phyloP scores from a whole-genome alignment of 139 green algal genomes.

The Ettlia oleoabundans region DNA sequence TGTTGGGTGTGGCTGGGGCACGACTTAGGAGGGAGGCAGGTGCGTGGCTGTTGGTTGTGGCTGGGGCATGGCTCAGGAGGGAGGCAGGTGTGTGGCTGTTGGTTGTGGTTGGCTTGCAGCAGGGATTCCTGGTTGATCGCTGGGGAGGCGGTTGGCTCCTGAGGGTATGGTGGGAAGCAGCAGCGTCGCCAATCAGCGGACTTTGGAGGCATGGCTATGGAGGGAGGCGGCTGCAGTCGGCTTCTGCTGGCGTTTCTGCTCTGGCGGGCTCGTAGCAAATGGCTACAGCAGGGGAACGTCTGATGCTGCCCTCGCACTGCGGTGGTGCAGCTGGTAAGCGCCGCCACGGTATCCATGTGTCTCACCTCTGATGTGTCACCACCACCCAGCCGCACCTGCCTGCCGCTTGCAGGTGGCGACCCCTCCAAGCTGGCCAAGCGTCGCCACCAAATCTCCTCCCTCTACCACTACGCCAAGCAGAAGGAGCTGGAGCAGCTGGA shows the following conservation, averaged over 20 bases:
- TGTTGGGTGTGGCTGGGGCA: no score
- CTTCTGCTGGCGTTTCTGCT: no score
- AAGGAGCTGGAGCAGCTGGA: conserved; percentile 80
- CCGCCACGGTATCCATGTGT: background rate
- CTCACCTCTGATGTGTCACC: no score
- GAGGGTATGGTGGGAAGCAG: no score
- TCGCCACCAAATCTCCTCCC: conserved; percentile 82
- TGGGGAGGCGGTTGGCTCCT: no score
- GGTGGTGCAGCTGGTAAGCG: background rate
- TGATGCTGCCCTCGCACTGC: no score
- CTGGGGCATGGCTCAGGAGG: conserved; percentile 34
- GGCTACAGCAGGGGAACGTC: no score
- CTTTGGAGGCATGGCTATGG: no score
- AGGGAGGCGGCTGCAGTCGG: background rate
- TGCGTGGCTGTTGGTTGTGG: background rate
- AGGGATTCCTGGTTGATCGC: no score
- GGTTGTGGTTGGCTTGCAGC: background rate
- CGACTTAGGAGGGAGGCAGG: conserved; percentile 35
- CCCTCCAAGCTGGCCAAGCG: conserved; percentile 63
- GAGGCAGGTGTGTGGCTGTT: background rate
- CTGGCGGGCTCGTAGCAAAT: no score
- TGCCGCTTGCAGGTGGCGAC: background rate
- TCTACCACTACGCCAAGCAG: conserved; percentile 58
- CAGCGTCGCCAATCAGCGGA: no score
- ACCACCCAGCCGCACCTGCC: background rate